Evolutionary conservation across 2,329 filamentous ascomycete species (phyloP).

Genomic region (Pseudodiploospora longispora): DNA sequence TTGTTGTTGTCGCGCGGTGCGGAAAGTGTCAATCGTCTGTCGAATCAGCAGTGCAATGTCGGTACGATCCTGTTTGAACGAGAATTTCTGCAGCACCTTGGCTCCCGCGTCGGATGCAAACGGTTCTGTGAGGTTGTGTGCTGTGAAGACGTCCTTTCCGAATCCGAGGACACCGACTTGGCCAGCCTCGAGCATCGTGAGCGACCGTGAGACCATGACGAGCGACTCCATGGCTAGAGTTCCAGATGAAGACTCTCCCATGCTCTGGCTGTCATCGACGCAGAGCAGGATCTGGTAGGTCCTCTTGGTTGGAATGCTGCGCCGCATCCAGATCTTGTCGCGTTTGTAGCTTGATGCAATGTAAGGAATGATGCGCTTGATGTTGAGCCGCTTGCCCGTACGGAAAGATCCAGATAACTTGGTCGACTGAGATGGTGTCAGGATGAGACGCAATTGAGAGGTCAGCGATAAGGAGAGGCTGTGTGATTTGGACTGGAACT

Average conservation of each 20-base stretch:
- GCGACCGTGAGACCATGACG: slow-evolving; percentile 77
- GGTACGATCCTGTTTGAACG: slow-evolving; percentile 77
- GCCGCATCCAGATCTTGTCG: slow-evolving; percentile 99
- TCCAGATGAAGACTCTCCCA: slow-evolving; percentile 73
- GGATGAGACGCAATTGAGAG: slow-evolving; percentile 89
- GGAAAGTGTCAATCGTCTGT: slow-evolving; percentile 73
- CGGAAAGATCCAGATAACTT: slow-evolving; percentile 96
- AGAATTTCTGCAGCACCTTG: slow-evolving; percentile 76
- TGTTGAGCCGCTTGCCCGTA: slow-evolving; percentile 95
- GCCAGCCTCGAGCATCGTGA: slow-evolving; percentile 90
- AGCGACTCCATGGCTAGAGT: slow-evolving; percentile 87
- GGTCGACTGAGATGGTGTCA: slow-evolving; percentile 87
- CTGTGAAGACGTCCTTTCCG: slow-evolving; percentile 72
- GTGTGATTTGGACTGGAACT: slow-evolving; percentile 78
- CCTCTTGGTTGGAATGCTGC: slow-evolving; percentile 83
- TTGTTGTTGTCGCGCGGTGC: slow-evolving; percentile 56
- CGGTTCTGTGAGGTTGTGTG: slow-evolving; percentile 75
- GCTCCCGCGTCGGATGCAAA: slow-evolving; percentile 71
- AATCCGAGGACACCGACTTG: slow-evolving; percentile 90
- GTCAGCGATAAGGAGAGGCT: slow-evolving; percentile 81
- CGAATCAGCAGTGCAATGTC: slow-evolving; percentile 74
- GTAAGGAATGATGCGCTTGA: slow-evolving; percentile 99
- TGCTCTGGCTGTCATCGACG: slow-evolving; percentile 90
- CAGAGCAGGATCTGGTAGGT: slow-evolving; percentile 96
- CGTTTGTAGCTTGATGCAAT: slow-evolving; percentile 97